Evolutionary conservation across 345 rosid genomes (phyloP), one percentile per base, ranked within the genome.

Genomic region (Bretschneidera sinensis): DNA sequence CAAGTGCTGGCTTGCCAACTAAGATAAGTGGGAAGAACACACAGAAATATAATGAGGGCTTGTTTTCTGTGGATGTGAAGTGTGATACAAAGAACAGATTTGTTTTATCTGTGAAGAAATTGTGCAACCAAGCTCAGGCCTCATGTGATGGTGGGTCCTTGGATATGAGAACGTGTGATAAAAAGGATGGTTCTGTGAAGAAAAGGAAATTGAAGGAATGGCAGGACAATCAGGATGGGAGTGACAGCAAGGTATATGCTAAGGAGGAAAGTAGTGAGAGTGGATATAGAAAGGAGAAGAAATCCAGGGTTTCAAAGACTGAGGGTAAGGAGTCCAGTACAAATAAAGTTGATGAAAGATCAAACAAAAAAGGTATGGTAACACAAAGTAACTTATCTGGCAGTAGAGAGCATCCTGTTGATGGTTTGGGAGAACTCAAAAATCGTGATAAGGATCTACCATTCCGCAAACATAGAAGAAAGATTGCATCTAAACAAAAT

Each of bases 1-100:
- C 77, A 17, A 78, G 76, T 73, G 73, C 74, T 64, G 83, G 83
- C 69, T 73, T 81, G 21, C 81, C 74, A 65, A 56, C 71, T 34
- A 39, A 56, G 28, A n/a, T n/a, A n/a, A n/a, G n/a, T n/a, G 78
- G 61, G 72, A 74, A 65, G 50, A 55, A 51, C 15, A 2, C 47
- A 51, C 34, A 51, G 62, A 73, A 76, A 59, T 68, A 59, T 25
- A 69, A 65, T 50, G 66, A 55, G 59, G 60, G 50, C 51, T 66
- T 51, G 48, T 21, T 43, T 71, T 21, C 68, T 61, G 67, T 24
- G 57, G 76, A 76, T 61, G 67, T 69, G 55, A 73, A 76, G 60
- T 68, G 28, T 76, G 82, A 53, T 55, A n/a, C 55, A 43, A 67
- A 66, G 67, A 81, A 66, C 64, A 72, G 48, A 60, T 21, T 68